These are phyloP conservation scores for Acephala macrosclerotiorum DNA, from an alignment of 2,329 filamentous ascomycete genomes.

Conservation along the genomic window DNA sequence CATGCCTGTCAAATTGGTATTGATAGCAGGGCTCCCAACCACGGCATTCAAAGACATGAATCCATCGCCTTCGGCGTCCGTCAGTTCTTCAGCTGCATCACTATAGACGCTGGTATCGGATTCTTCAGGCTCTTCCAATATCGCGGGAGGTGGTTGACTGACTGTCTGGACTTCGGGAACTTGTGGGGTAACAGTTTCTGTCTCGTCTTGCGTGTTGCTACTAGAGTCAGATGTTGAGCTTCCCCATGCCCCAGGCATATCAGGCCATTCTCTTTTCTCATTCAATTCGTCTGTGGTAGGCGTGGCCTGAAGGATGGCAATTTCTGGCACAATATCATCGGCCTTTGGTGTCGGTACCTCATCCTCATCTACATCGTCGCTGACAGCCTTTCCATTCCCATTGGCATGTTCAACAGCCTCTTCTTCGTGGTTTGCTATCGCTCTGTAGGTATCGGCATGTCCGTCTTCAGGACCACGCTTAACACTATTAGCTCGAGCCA, in stretches of 20 bases:
- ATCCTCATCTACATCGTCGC: slow-evolving; percentile 10
- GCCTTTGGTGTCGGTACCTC: slow-evolving; percentile 16
- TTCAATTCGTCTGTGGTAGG: slow-evolving; percentile 50
- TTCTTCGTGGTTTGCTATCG: slow-evolving; percentile 22
- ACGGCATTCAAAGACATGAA: slow-evolving; percentile 79
- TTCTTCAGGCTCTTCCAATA: slow-evolving; percentile 46
- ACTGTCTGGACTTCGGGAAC: slow-evolving; percentile 28
- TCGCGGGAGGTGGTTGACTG: slow-evolving; percentile 48
- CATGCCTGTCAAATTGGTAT: slow-evolving; percentile 25
- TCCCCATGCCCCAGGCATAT: slow-evolving; percentile 64
- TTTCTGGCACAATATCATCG: slow-evolving; percentile 47
- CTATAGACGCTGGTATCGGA: slow-evolving; percentile 71
- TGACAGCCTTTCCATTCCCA: slow-evolving; percentile 14
- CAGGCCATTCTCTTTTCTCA: slow-evolving; percentile 43
- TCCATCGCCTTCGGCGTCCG: slow-evolving; percentile 68
- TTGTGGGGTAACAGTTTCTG: slow-evolving; percentile 21
- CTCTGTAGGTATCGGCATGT: slow-evolving; percentile 26
- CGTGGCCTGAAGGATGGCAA: slow-evolving; percentile 55
- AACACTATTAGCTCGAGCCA: slow-evolving; percentile 27
- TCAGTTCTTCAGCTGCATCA: slow-evolving; percentile 78
- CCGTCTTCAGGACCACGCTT: slow-evolving; percentile 31
- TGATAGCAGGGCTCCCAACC: slow-evolving; percentile 56
- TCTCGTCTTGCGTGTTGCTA: slow-evolving; percentile 26
- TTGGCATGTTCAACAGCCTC: background rate
- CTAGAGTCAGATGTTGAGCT: slow-evolving; percentile 54